Evolutionary conservation across 164 flowering plant genomes (phyloP).

Genomic region (Houttuynia cordata): DNA sequence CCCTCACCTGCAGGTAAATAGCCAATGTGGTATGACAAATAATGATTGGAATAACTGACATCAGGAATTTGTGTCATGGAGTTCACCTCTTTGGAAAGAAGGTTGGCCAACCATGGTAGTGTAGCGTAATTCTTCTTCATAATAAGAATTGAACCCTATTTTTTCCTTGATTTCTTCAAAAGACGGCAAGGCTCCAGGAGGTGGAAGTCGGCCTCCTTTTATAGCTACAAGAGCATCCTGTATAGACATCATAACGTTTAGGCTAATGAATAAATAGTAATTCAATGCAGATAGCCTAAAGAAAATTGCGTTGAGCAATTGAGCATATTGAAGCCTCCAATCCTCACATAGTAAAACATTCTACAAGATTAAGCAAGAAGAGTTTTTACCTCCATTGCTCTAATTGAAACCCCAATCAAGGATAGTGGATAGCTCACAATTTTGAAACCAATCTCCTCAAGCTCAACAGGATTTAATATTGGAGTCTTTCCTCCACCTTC

Average conservation of each 20-base stretch:
- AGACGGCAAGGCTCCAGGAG: constrained; percentile 89
- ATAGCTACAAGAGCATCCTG: constrained; percentile 84
- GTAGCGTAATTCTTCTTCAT: constrained; percentile 82
- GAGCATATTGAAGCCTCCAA: not conserved
- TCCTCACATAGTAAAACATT: not conserved
- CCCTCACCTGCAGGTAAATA: constrained; percentile 31
- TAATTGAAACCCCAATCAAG: constrained; percentile 81
- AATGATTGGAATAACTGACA: constrained; percentile 1
- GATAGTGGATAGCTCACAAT: constrained; percentile 85
- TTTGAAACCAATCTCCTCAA: constrained; percentile 77
- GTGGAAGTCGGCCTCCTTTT: constrained; percentile 78
- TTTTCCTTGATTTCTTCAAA: constrained; percentile 85
- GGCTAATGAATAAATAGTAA: not conserved
- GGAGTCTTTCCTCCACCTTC: constrained; percentile 99
- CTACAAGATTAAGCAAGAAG: not conserved
- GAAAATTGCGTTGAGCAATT: not conserved
- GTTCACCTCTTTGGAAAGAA: constrained; percentile 31
- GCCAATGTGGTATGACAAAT: constrained; percentile 10
- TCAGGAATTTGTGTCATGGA: not conserved
- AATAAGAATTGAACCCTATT: constrained; percentile 68
- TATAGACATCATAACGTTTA: constrained; percentile 10
- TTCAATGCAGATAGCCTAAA: not conserved
- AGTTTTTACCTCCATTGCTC: constrained; percentile 77
- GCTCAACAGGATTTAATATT: constrained; percentile 68
- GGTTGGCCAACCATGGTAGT: constrained; percentile 23